phyloP scores from a whole-genome alignment of 805 yeast species.

The Tetrapisispora namnaoensis region DNA sequence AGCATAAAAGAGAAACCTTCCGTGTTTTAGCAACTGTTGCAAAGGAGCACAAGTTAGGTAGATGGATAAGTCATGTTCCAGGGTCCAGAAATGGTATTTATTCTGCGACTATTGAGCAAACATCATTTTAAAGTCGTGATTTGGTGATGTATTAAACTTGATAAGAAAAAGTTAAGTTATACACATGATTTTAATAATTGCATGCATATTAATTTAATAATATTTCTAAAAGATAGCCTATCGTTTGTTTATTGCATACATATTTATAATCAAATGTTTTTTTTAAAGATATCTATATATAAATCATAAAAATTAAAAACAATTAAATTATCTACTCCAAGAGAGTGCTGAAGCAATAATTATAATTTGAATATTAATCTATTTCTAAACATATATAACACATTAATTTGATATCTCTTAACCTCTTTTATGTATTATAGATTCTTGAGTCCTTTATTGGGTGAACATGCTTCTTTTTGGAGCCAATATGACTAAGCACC shows the following conservation, averaged over 20 bases:
- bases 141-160: not conserved
- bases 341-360: not conserved
- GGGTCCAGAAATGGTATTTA: constrained; percentile 70
- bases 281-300: not conserved
- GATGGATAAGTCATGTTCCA: constrained; percentile 60
- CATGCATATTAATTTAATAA: constrained; percentile 1
- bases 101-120: constrained; percentile 39
- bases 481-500: too few species aligned
- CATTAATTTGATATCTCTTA: too few species aligned
- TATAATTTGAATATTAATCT: too few species aligned
- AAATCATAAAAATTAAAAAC: not conserved
- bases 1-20: constrained; percentile 41
- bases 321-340: not conserved
- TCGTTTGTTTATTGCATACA: not conserved
- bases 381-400: too few species aligned
- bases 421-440: too few species aligned
- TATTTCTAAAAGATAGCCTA: not conserved
- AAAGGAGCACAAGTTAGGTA: constrained; percentile 81
- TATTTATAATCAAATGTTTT: not conserved
- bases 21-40: constrained; percentile 59
- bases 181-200: not conserved
- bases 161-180: not conserved
- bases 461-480: too few species aligned
- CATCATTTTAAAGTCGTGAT: constrained; percentile 9
- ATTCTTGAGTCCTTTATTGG: too few species aligned